Conservation (phyloP, 1,284 basidiomycete genomes). For the Trametes sp. region DNA sequence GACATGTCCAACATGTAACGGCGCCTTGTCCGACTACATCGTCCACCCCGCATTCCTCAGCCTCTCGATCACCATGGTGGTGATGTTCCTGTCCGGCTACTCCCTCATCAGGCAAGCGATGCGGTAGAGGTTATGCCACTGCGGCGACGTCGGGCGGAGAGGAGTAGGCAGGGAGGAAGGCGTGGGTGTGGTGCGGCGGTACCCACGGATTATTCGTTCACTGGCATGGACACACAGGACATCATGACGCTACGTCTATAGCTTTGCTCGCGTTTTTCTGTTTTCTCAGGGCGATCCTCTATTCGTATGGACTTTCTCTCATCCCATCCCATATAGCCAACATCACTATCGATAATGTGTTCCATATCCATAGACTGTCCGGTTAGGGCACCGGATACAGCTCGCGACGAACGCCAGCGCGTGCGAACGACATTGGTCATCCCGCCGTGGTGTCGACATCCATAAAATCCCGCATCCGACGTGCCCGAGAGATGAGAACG, state of each 20-base stretch:
- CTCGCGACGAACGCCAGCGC: constrained; percentile 3
- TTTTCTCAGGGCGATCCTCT: constrained; percentile 16
- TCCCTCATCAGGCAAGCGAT: constrained; percentile 57
- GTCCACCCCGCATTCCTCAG: constrained; percentile 73
- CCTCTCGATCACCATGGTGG: constrained; percentile 69
- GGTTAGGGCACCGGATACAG: constrained; percentile 1
- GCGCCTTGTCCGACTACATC: constrained; percentile 54
- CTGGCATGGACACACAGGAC: constrained; percentile 28
- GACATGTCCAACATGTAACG: constrained; percentile 76
- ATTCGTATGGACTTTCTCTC: constrained; percentile 25
- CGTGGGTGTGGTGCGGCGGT: constrained; percentile 18
- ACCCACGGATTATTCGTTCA: constrained; percentile 26
- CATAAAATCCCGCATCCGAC: background rate
- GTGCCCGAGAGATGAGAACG: constrained; percentile 4
- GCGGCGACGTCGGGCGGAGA: background rate
- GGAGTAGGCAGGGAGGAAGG: constrained; percentile 4
- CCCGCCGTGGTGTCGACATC: too few species aligned
- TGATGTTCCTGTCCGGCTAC: constrained; percentile 79
- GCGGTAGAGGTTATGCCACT: constrained; percentile 25
- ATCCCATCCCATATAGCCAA: constrained; percentile 3
- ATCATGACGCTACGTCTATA: constrained; percentile 31
- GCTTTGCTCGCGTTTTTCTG: constrained; percentile 26
- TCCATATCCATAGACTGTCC: constrained; percentile 11
- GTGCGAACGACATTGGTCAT: constrained; percentile 1
- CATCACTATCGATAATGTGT: constrained; percentile 29